Conservation (phyloP, 805 yeast genomes). For the Blastobotrys muscicola region DNA sequence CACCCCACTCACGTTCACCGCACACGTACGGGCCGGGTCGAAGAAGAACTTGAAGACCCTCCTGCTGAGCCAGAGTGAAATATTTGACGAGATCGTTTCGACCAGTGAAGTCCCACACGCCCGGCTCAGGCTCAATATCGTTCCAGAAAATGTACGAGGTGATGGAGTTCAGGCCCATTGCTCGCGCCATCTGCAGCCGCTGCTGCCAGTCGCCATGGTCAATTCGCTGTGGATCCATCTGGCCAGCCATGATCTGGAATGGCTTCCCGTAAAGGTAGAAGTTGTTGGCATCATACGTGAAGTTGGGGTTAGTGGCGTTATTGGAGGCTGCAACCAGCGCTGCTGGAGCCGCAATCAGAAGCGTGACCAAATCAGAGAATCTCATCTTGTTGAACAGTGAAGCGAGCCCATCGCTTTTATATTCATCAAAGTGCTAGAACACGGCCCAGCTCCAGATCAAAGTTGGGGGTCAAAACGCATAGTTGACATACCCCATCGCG, state of each 20-base stretch:
- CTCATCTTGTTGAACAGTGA: too few relatives aligned
- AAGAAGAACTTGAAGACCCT: constrained; percentile 2
- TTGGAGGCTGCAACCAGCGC: too few relatives aligned
- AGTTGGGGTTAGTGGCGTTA: too few relatives aligned
- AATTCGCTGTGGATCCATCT: constrained; percentile 3
- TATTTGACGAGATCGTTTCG: not conserved
- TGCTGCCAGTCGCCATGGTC: not conserved
- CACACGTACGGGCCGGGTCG: constrained; percentile 4
- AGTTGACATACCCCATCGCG: too few relatives aligned
- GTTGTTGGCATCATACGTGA: not conserved
- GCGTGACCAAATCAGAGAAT: too few relatives aligned
- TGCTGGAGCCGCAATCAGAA: too few relatives aligned
- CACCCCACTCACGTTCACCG: constrained; percentile 6
- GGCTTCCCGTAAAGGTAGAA: constrained; percentile 3
- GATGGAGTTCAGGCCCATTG: constrained; percentile 5
- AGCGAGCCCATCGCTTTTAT: too few relatives aligned
- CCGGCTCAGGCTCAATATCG: constrained; percentile 1
- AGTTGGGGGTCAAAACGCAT: too few relatives aligned
- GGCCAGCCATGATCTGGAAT: constrained; percentile 2
- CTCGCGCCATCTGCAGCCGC: constrained; percentile 1
- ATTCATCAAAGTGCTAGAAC: too few relatives aligned
- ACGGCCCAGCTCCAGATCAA: too few relatives aligned
- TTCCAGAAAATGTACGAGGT: constrained; percentile 1
- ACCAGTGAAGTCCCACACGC: not conserved
- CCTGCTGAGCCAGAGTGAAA: constrained; percentile 4